Evolutionary conservation across 768 basidiomycete species (phyloP), one percentile per base, ranked within the genome.

Genomic region (Auricularia auricula-judae): DNA sequence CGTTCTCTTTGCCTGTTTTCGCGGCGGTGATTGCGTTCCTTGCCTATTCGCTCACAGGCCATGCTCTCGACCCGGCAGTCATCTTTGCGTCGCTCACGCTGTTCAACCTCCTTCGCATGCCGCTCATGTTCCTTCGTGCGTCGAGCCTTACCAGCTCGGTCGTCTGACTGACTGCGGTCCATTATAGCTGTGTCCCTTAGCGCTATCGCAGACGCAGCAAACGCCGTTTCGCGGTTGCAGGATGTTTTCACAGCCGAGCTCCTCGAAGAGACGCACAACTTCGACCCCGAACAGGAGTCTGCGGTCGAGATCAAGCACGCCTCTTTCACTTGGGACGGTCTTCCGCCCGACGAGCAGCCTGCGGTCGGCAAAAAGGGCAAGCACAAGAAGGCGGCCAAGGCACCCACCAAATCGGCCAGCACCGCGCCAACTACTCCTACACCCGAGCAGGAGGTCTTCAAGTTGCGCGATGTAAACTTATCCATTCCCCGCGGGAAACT

Each of bases 241-340:
- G 86, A 81, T 12, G 89, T 94, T 33, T 96, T 96, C 71, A 86
- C 87, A 62, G 92, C 93, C 1, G 94, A 98, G 72, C 76, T 84
- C 4, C 77, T 90, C 5, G 79, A 82, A 3, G 84, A 88, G 59
- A 81, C 80, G 0, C 80, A 83, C 62, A 70, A 77, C 3, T 75
- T 85, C 16, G 85, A 93, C 69, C 73, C 73, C 1, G 70, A 77
- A 14, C 72, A 89, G 35, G 77, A 84, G n/a, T 73, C 77, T 36
- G 95, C 92, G 1, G 70, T 97, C 63, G 79, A 81, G 64, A 82
- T 91, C 56, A 77, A 82, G 60, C 79, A 81, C 63, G 93, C 85
- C 4, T 81, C 85, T 11, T 96, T 96, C 75, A 85, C 85, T 1
- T 98, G 95, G 95, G 94, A 97, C 69, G 81, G 85, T 3, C 83